Conservation (phyloP, 768 basidiomycete genomes). For the Panaeolus cyanescens region DNA sequence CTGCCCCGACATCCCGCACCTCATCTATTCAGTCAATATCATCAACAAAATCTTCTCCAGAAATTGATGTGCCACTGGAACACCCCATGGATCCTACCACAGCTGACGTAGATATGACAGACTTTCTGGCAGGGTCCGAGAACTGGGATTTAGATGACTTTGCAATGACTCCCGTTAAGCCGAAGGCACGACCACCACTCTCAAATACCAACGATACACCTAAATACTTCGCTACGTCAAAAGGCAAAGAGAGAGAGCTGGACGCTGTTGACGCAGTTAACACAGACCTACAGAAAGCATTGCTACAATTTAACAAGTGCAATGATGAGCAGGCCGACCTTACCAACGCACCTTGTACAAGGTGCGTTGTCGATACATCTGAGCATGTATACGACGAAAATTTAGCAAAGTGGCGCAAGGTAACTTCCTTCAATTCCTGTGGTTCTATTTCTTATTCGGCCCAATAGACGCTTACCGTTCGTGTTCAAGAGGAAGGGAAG, state of each 20-base stretch:
- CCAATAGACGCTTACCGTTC: slow-evolving; percentile 43
- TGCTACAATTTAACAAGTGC: not conserved
- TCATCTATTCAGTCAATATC: slow-evolving; percentile 1
- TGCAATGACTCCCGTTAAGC: slow-evolving; percentile 2
- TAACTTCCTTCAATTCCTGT: slow-evolving; percentile 17
- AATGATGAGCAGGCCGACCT: not conserved
- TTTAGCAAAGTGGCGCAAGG: slow-evolving; percentile 39
- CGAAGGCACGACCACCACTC: not conserved
- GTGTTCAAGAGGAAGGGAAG: slow-evolving; percentile 33
- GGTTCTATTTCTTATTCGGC: not conserved
- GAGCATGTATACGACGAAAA: slow-evolving; percentile 29
- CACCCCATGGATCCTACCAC: not conserved
- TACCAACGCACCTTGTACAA: slow-evolving; percentile 41
- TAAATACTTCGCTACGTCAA: not conserved
- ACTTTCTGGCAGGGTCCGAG: slow-evolving; percentile 60
- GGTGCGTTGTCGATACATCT: slow-evolving; percentile 53
- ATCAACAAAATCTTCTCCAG: not conserved
- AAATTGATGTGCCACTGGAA: not conserved
- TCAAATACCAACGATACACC: not conserved
- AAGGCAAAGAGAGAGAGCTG: not conserved
- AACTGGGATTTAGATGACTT: slow-evolving; percentile 60
- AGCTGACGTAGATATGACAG: slow-evolving; percentile 41
- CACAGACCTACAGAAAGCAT: not conserved
- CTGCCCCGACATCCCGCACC: slow-evolving; percentile 10
- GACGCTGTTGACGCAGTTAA: not conserved